Evolutionary conservation across 164 flowering plant species (phyloP).

Genomic region (Brasenia schreberi): DNA sequence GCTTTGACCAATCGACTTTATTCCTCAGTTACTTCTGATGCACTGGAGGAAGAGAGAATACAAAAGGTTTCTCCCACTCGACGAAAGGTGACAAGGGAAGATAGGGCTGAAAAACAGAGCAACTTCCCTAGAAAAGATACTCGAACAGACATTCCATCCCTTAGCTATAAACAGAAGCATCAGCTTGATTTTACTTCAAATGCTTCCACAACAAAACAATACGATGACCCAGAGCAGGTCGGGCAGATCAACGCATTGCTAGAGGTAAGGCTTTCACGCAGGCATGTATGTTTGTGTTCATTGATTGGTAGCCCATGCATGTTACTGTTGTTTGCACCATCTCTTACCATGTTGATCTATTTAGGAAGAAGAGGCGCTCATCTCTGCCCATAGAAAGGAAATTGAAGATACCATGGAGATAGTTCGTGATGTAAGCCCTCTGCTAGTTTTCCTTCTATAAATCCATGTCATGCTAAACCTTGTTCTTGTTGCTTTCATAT

Average conservation of each 20-base stretch:
- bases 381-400: conserved; percentile 93
- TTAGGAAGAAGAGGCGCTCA: conserved; percentile 93
- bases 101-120: conserved; percentile 48
- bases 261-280: conserved; percentile 36
- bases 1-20: conserved; percentile 21
- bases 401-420: conserved; percentile 99
- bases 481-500: background rate
- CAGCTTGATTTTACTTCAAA: conserved; percentile 22
- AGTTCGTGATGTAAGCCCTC: conserved; percentile 83
- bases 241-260: conserved; percentile 71
- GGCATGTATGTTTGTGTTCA: background rate
- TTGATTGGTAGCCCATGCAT: too few species aligned
- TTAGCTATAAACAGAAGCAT: conserved; percentile 35
- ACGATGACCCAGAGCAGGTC: conserved; percentile 41
- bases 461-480: background rate
- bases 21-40: conserved; percentile 32
- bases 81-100: conserved; percentile 59
- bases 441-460: background rate
- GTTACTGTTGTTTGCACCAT: conserved; percentile 1
- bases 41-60: conserved; percentile 45
- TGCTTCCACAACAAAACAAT: conserved; percentile 26
- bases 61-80: conserved; percentile 86
- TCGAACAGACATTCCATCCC: conserved; percentile 28
- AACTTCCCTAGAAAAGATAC: conserved; percentile 43
- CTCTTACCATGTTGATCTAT: background rate